A percentile compares a stretch with the other conserved stretches of the same genome.
Conservation (phyloP, 345 rosid species). For the Pistacia vera region DNA sequence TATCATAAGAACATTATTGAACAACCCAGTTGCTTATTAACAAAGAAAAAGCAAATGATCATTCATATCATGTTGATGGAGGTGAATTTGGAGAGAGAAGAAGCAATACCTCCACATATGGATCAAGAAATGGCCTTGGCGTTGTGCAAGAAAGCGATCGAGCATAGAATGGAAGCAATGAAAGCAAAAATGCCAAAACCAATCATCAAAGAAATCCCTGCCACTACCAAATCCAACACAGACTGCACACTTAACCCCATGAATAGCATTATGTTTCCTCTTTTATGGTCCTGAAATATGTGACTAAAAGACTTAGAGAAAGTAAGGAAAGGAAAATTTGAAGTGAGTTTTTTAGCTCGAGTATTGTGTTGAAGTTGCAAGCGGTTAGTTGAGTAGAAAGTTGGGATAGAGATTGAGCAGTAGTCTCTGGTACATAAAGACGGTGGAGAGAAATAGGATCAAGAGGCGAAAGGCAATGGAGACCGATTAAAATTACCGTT, state of each 20-base stretch:
- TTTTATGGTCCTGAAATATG: not conserved
- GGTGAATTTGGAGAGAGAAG: not conserved
- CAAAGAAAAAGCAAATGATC: not conserved
- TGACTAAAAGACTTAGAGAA: not conserved
- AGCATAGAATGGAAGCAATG: constrained; percentile 73
- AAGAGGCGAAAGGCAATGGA: not conserved
- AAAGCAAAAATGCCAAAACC: constrained; percentile 75
- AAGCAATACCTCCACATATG: not conserved
- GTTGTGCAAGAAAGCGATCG: constrained; percentile 77
- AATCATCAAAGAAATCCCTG: constrained; percentile 72
- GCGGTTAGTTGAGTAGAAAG: too few species aligned
- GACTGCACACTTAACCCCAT: constrained; percentile 58
- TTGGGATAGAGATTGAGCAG: too few species aligned
- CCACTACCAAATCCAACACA: constrained; percentile 64
- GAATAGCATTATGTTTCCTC: constrained; percentile 30
- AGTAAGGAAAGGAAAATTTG: not conserved
- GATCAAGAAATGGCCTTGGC: constrained; percentile 48
- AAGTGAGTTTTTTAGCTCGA: not conserved
- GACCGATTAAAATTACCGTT: not conserved
- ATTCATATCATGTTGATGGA: not conserved
- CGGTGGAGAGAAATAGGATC: not conserved
- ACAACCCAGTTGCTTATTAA: not conserved
- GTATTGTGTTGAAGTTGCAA: not conserved
- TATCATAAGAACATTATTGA: not conserved
- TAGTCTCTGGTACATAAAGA: too few species aligned